Conservation (phyloP, 768 basidiomycete genomes). For the Cytidiella melzeri region DNA sequence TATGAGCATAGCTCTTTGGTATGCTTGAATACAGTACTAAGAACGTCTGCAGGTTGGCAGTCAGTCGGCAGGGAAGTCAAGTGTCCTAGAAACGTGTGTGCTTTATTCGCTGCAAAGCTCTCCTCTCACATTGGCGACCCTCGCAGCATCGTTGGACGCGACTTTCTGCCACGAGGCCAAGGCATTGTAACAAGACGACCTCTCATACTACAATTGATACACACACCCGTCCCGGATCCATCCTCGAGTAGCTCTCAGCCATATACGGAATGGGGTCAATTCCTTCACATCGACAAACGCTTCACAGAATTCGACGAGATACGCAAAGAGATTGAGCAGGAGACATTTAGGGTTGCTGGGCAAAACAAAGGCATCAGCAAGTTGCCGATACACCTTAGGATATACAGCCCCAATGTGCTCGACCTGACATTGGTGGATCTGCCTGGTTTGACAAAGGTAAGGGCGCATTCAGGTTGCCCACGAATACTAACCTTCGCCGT, state of each 20-base stretch:
- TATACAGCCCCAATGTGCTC: slow-evolving; percentile 92
- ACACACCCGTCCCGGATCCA: slow-evolving; percentile 64
- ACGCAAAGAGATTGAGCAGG: slow-evolving; percentile 94
- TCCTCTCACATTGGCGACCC: not conserved
- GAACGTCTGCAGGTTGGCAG: slow-evolving; percentile 84
- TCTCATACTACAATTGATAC: slow-evolving; percentile 91
- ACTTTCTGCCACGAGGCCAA: slow-evolving; percentile 81
- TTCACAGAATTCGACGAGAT: slow-evolving; percentile 97
- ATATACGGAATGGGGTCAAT: slow-evolving; percentile 90
- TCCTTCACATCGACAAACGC: slow-evolving; percentile 91
- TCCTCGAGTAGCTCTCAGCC: slow-evolving; percentile 33
- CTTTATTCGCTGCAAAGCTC: slow-evolving; percentile 3
- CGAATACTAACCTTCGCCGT: not conserved
- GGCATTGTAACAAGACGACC: slow-evolving; percentile 97
- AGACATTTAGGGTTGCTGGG: slow-evolving; percentile 94
- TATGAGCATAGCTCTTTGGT: slow-evolving; percentile 49
- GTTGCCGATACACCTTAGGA: slow-evolving; percentile 89
- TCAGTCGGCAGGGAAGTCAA: slow-evolving; percentile 95
- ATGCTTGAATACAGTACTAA: no score
- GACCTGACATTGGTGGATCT: slow-evolving; percentile 96
- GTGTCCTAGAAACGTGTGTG: slow-evolving; percentile 89
- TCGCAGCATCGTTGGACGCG: slow-evolving; percentile 80
- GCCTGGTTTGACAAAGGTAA: slow-evolving; percentile 92
- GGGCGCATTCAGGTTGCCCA: slow-evolving; percentile 16
- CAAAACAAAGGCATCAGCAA: slow-evolving; percentile 99